A percentile compares a stretch with the other conserved stretches of the same genome.
Conservation (phyloP, 192 early-diverging fungal genomes). For the Coemansia guatemalensis region DNA sequence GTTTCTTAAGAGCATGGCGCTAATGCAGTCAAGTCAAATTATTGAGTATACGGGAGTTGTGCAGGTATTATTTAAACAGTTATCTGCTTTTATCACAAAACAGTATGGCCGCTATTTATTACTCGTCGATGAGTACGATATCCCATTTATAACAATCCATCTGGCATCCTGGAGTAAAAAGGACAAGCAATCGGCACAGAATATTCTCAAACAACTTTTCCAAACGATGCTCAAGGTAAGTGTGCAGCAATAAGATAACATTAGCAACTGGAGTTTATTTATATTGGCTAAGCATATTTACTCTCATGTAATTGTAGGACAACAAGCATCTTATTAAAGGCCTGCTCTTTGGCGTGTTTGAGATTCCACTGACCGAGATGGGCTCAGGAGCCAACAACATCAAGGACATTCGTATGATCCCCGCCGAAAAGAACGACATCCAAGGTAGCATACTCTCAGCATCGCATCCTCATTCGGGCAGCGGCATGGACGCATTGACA, state of each 20-base stretch:
- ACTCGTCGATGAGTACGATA: constrained; percentile 43
- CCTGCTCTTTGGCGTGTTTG: constrained; percentile 38
- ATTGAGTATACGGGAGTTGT: not conserved
- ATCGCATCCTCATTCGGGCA: constrained; percentile 20
- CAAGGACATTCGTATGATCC: constrained; percentile 38
- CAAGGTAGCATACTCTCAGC: constrained; percentile 21
- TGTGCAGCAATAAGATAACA: too few species aligned
- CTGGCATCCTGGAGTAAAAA: constrained; percentile 17
- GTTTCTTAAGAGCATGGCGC: too few species aligned
- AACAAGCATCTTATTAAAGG: constrained; percentile 28
- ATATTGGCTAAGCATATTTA: too few species aligned
- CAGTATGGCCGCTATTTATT: constrained; percentile 33
- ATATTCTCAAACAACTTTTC: constrained; percentile 18
- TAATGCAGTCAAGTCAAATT: not conserved
- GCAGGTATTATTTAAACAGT: constrained; percentile 2
- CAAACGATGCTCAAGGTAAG: constrained; percentile 43
- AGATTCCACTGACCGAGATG: constrained; percentile 43
- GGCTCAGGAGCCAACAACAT: constrained; percentile 43
- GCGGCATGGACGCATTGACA: constrained; percentile 28
- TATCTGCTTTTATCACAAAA: constrained; percentile 12
- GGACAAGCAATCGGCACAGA: constrained; percentile 10
- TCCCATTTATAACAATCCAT: constrained; percentile 38
- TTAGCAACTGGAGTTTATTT: too few species aligned
- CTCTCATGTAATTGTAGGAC: too few species aligned
- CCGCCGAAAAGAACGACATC: constrained; percentile 31